These are phyloP conservation scores for Wickerhamomyces canadensis DNA, from an alignment of 805 yeast genomes.

Conservation along the genomic window DNA sequence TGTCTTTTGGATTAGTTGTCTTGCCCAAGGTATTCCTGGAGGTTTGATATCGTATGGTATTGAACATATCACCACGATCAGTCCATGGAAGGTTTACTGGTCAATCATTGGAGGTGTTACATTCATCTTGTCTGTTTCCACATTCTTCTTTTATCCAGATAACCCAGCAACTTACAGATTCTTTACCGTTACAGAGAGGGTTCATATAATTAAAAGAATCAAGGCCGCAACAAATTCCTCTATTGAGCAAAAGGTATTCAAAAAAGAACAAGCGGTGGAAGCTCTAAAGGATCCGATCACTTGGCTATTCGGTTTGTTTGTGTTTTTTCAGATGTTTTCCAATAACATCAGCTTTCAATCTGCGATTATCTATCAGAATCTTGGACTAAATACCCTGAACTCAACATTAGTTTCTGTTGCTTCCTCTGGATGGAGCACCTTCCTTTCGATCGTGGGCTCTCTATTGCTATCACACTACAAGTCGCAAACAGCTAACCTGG, in stretches of 20 bases:
- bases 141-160: slow-evolving; percentile 38
- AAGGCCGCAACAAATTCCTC: slow-evolving; percentile 31
- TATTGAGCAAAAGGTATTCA: slow-evolving; percentile 36
- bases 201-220: slow-evolving; percentile 34
- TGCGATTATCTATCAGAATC: slow-evolving; percentile 33
- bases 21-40: slow-evolving; percentile 28
- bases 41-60: slow-evolving; percentile 29
- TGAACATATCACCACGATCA: slow-evolving; percentile 10
- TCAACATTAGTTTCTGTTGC: slow-evolving; percentile 30
- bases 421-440: slow-evolving; percentile 8
- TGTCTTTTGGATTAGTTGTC: slow-evolving; percentile 26
- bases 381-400: slow-evolving; percentile 32
- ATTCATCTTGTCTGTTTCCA: slow-evolving; percentile 25
- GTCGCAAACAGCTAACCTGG: slow-evolving; percentile 25
- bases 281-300: slow-evolving; percentile 35
- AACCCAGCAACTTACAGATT: slow-evolving; percentile 41
- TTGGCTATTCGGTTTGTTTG: slow-evolving; percentile 28
- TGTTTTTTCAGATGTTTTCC: slow-evolving; percentile 37
- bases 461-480: slow-evolving; percentile 22
- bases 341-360: slow-evolving; percentile 44
- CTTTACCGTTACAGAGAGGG: slow-evolving; percentile 36
- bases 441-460: slow-evolving; percentile 28
- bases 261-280: slow-evolving; percentile 34
- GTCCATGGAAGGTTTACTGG: slow-evolving; percentile 43
- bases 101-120: slow-evolving; percentile 44